Evolutionary conservation across 768 basidiomycete species (phyloP).

Genomic region (Tricholoma terreum): DNA sequence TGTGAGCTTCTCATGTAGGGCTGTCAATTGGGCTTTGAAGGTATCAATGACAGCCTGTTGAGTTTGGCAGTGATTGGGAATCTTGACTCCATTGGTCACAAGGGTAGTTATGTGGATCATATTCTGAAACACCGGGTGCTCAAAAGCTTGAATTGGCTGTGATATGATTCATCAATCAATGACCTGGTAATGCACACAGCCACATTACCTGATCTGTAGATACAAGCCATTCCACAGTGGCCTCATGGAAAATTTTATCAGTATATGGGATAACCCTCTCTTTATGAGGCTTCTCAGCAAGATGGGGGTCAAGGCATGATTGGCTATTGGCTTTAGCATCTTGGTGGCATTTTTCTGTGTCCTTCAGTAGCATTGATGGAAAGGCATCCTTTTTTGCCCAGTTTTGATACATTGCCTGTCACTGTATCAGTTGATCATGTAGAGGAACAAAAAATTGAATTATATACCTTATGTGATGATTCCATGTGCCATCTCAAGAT

Average conservation of each 20-base stretch:
- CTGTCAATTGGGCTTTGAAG: conserved; percentile 13
- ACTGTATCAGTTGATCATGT: no score
- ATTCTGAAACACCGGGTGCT: conserved; percentile 27
- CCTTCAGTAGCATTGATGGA: no score
- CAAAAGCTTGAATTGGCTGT: conserved; percentile 29
- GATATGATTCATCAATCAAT: not conserved
- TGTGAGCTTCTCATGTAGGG: not conserved
- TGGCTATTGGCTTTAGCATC: not conserved
- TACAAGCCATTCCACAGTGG: conserved; percentile 31
- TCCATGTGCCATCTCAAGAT: no score
- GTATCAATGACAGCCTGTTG: conserved; percentile 21
- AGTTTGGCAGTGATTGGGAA: conserved; percentile 22
- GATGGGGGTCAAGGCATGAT: not conserved
- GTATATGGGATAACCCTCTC: conserved; percentile 21
- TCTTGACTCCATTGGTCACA: conserved; percentile 27
- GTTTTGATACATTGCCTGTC: no score
- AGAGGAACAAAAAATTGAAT: no score
- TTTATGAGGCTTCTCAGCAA: not conserved
- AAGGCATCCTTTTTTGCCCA: no score
- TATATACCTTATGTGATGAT: no score
- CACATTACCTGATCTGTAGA: conserved; percentile 30
- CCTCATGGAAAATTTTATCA: conserved; percentile 19
- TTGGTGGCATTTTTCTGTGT: no score
- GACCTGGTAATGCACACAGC: not conserved
- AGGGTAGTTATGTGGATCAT: conserved; percentile 32